These are phyloP conservation scores for Melanogaster broomeanus DNA, from an alignment of 768 basidiomycete genomes.

Conservation along the genomic window DNA sequence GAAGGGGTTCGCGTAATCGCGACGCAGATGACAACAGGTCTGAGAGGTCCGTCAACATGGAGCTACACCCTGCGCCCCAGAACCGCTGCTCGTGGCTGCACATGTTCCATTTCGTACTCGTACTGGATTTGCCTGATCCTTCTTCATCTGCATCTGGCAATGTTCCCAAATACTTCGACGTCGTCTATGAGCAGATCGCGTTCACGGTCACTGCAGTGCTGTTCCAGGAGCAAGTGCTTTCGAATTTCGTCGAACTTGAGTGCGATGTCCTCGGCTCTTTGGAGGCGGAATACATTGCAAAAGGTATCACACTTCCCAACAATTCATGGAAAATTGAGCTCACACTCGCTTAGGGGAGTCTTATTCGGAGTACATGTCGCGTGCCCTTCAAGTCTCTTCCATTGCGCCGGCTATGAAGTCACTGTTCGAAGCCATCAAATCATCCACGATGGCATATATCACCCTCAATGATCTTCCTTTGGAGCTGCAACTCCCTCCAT, in stretches of 20 bases:
- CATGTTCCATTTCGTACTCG: conserved; percentile 84
- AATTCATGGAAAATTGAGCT: conserved; percentile 3
- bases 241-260: conserved; percentile 83
- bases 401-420: conserved; percentile 79
- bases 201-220: conserved; percentile 91
- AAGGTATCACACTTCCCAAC: conserved; percentile 53
- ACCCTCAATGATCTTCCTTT: conserved; percentile 78
- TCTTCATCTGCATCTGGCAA: conserved; percentile 81
- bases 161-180: conserved; percentile 77
- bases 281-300: conserved; percentile 67
- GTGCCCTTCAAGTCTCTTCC: conserved; percentile 66
- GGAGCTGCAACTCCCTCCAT: conserved; percentile 85
- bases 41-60: conserved; percentile 37
- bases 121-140: conserved; percentile 88
- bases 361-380: conserved; percentile 54
- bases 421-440: conserved; percentile 78
- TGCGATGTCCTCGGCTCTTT: conserved; percentile 69
- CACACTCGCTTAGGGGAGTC: conserved; percentile 48
- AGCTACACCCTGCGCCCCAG: conserved; percentile 24
- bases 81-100: conserved; percentile 55
- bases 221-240: conserved; percentile 86
- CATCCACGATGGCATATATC: conserved; percentile 74
- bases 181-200: conserved; percentile 85
- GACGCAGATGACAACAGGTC: conserved; percentile 35
- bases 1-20: conserved; percentile 55